Percentiles rank a stretch among this genome's conserved stretches.
phyloP scores from a whole-genome alignment of 2,329 filamentous ascomycete species.

The Penicillium frequentans region DNA sequence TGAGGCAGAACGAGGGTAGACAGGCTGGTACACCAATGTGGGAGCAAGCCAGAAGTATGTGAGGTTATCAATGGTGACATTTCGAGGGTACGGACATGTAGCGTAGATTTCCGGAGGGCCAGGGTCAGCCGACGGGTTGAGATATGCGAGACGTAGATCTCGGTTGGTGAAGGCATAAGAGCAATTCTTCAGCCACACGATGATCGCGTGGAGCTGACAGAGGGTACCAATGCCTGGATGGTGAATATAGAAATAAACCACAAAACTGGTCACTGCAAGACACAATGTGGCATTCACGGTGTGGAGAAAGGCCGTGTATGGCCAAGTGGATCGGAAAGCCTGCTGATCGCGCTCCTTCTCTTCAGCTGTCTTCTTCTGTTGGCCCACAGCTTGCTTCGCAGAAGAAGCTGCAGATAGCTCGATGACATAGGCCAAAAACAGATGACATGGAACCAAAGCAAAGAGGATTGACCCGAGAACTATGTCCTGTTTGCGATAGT shows the following conservation, averaged over 20 bases:
- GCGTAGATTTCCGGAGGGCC: slow-evolving; percentile 79
- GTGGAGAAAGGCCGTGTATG: slow-evolving; percentile 75
- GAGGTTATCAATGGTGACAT: slow-evolving; percentile 85
- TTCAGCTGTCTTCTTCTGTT: slow-evolving; percentile 57
- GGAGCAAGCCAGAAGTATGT: slow-evolving; percentile 98
- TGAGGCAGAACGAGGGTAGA: slow-evolving; percentile 79
- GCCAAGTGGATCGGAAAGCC: slow-evolving; percentile 74
- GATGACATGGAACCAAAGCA: slow-evolving; percentile 83
- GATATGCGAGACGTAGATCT: slow-evolving; percentile 85
- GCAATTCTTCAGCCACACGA: slow-evolving; percentile 94
- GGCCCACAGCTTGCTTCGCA: slow-evolving; percentile 67
- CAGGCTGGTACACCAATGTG: slow-evolving; percentile 93
- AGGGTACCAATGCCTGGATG: slow-evolving; percentile 92
- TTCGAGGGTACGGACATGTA: slow-evolving; percentile 81
- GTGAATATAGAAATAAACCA: slow-evolving; percentile 88
- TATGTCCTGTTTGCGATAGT: slow-evolving; percentile 77
- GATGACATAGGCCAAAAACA: slow-evolving; percentile 87
- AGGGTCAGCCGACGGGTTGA: slow-evolving; percentile 70
- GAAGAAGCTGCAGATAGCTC: slow-evolving; percentile 80
- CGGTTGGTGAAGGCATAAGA: slow-evolving; percentile 97
- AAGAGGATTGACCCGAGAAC: slow-evolving; percentile 76
- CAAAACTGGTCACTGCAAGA: slow-evolving; percentile 74
- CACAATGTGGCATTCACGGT: slow-evolving; percentile 80
- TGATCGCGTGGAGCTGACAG: slow-evolving; percentile 85
- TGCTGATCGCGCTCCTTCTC: slow-evolving; percentile 60